phyloP scores from a whole-genome alignment of 1,139 yeast species.

The Yamadazyma membranifaciens region DNA sequence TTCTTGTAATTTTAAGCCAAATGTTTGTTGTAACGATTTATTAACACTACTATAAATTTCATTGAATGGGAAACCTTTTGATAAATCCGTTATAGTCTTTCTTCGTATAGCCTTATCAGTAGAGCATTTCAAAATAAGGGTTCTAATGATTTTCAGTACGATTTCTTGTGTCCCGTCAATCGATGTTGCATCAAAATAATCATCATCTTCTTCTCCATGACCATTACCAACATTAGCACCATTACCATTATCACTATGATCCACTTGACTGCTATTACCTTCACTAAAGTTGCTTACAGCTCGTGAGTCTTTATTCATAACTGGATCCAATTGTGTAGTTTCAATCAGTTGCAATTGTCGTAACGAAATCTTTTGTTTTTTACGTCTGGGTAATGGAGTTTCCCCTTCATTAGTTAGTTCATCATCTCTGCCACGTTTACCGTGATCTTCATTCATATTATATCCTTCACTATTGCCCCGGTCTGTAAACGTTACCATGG shows the following conservation, averaged over 20 bases:
- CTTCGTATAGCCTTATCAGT: slow-evolving; percentile 5
- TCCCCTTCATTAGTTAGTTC: background rate
- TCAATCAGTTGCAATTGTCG: background rate
- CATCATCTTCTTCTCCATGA: background rate
- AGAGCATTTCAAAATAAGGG: slow-evolving; percentile 6
- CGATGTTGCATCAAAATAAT: background rate
- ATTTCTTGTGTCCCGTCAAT: slow-evolving; percentile 1
- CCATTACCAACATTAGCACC: background rate
- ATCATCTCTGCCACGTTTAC: background rate
- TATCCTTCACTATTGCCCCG: background rate
- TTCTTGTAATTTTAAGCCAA: slow-evolving; percentile 31
- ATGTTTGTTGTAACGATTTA: slow-evolving; percentile 19
- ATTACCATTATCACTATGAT: background rate
- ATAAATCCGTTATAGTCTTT: slow-evolving; percentile 24
- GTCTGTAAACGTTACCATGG: background rate
- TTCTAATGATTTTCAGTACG: background rate
- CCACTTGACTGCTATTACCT: background rate
- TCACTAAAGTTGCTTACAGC: background rate
- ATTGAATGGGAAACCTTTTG: background rate
- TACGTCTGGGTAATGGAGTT: background rate
- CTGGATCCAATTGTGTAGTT: slow-evolving; percentile 3
- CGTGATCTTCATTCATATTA: background rate
- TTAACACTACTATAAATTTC: slow-evolving; percentile 2
- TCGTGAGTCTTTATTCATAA: background rate
- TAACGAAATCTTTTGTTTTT: slow-evolving; percentile 5